A percentile compares a stretch with the other conserved stretches of the same genome.
These are phyloP conservation scores for Pisolithus tinctorius DNA, from an alignment of 768 basidiomycete species.

Conservation along the genomic window DNA sequence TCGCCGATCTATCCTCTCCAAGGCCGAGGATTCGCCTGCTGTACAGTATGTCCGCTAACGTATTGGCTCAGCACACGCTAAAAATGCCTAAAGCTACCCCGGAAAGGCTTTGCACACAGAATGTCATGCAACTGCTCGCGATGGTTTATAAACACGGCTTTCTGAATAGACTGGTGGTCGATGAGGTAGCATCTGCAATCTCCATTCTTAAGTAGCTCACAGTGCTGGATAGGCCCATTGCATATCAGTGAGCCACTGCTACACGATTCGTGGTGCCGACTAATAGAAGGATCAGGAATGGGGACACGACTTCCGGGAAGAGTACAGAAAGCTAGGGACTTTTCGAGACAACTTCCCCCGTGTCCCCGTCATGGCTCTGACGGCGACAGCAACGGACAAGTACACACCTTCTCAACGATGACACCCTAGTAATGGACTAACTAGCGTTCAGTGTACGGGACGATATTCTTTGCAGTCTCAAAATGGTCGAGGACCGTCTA, in stretches of 20 bases:
- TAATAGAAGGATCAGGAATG: conserved; percentile 53
- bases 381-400: conserved; percentile 74
- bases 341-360: conserved; percentile 61
- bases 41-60: conserved; percentile 48
- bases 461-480: conserved; percentile 65
- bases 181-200: conserved; percentile 48
- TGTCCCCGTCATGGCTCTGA: conserved; percentile 84
- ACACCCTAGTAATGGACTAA: not conserved
- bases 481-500: conserved; percentile 49
- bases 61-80: not conserved
- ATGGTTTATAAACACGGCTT: conserved; percentile 46
- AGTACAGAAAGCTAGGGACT: conserved; percentile 64
- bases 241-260: conserved; percentile 52
- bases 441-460: conserved; percentile 50
- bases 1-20: conserved; percentile 52
- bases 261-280: not conserved
- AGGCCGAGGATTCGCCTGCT: conserved; percentile 55
- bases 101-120: conserved; percentile 54
- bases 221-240: conserved; percentile 62
- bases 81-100: conserved; percentile 53
- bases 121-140: conserved; percentile 47
- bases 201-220: conserved; percentile 1
- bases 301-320: conserved; percentile 75
- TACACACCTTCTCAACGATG: conserved; percentile 26
- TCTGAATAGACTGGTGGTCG: conserved; percentile 71